phyloP scores from a whole-genome alignment of 2,329 filamentous ascomycete species.

The Alternaria ethzedia region DNA sequence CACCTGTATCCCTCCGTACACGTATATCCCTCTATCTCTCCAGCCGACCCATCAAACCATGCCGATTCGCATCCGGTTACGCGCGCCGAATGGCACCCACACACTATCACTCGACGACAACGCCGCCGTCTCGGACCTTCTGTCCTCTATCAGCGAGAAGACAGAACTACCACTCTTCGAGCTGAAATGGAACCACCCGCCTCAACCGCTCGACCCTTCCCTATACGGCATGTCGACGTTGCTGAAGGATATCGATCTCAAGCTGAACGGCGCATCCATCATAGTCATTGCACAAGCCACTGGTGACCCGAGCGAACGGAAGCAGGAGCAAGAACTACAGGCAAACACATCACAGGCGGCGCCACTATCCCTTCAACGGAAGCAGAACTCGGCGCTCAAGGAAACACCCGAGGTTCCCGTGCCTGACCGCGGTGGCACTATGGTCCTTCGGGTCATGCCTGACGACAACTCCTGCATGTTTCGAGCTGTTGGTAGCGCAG shows the following conservation, averaged over 20 bases:
- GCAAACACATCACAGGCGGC: slow-evolving; percentile 31
- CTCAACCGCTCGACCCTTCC: slow-evolving; percentile 69
- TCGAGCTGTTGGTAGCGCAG: slow-evolving; percentile 80
- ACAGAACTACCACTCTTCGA: slow-evolving; percentile 72
- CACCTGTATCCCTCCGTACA: not conserved
- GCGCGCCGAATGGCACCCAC: slow-evolving; percentile 75
- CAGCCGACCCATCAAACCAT: slow-evolving; percentile 21
- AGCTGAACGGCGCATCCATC: slow-evolving; percentile 72
- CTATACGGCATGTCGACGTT: slow-evolving; percentile 57
- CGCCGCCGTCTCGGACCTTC: slow-evolving; percentile 69
- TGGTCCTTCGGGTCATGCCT: slow-evolving; percentile 89
- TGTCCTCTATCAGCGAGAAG: slow-evolving; percentile 65
- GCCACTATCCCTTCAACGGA: slow-evolving; percentile 52
- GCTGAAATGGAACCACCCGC: slow-evolving; percentile 85
- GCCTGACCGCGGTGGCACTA: slow-evolving; percentile 61
- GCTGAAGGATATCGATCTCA: slow-evolving; percentile 64
- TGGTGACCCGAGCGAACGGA: slow-evolving; percentile 35
- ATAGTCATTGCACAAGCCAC: slow-evolving; percentile 63
- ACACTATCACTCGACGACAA: slow-evolving; percentile 72
- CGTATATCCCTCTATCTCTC: not conserved
- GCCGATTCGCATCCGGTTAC: slow-evolving; percentile 75
- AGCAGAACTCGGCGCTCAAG: slow-evolving; percentile 53
- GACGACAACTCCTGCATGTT: slow-evolving; percentile 97
- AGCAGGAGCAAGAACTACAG: slow-evolving; percentile 19
- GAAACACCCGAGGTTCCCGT: slow-evolving; percentile 69